A percentile compares a stretch with the other conserved stretches of the same genome.
phyloP scores from a whole-genome alignment of 768 basidiomycete genomes.

The Lentinula sp. region DNA sequence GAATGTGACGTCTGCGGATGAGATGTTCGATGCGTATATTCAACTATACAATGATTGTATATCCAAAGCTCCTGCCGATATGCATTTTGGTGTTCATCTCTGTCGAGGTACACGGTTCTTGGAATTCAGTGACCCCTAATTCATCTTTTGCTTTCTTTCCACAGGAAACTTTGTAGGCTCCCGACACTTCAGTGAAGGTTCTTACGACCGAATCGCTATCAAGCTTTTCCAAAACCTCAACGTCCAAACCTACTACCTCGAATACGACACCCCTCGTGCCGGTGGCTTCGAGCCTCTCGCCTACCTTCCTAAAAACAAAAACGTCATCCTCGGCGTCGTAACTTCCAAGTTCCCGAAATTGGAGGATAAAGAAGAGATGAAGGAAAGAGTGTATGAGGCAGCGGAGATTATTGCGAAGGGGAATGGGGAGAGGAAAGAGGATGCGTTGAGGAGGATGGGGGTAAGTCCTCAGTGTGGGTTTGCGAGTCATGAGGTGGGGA shows the following conservation, averaged over 20 bases:
- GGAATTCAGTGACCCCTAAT: neutral
- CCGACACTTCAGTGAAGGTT: slow-evolving; percentile 37
- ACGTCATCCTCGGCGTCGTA: slow-evolving; percentile 34
- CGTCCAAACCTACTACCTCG: slow-evolving; percentile 39
- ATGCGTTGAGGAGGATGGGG: neutral
- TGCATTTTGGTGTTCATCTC: slow-evolving; percentile 35
- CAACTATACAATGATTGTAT: slow-evolving; percentile 22
- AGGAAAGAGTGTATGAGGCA: slow-evolving; percentile 3
- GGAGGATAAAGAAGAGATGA: slow-evolving; percentile 5
- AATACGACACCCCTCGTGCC: slow-evolving; percentile 42
- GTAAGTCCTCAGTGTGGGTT: slow-evolving; percentile 7
- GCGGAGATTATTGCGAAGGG: slow-evolving; percentile 5
- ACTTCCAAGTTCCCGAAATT: slow-evolving; percentile 35
- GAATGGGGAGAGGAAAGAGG: neutral
- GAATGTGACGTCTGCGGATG: neutral
- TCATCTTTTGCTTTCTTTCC: neutral
- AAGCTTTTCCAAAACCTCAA: slow-evolving; percentile 39
- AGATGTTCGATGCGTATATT: slow-evolving; percentile 9
- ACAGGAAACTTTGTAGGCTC: slow-evolving; percentile 5
- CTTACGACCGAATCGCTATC: slow-evolving; percentile 36
- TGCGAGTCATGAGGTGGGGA: slow-evolving; percentile 2
- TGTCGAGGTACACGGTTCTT: slow-evolving; percentile 28
- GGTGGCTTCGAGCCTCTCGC: slow-evolving; percentile 30
- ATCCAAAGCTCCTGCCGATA: slow-evolving; percentile 28
- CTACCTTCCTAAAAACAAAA: slow-evolving; percentile 27